These are phyloP conservation scores for Calonectria pseudoreteaudii DNA, from an alignment of 2,329 filamentous ascomycete species.

Conservation along the genomic window DNA sequence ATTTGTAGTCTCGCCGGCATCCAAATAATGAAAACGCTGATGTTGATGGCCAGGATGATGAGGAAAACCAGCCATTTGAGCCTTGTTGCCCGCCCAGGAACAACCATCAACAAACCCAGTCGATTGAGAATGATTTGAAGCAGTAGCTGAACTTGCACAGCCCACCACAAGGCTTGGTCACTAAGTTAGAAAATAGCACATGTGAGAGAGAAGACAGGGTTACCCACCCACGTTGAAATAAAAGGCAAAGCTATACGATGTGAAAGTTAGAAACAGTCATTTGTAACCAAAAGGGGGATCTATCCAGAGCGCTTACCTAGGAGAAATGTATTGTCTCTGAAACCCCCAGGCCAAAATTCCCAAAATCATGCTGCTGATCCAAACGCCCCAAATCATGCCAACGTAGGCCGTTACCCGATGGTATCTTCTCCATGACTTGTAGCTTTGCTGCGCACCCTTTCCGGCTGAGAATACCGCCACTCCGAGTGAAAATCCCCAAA, in stretches of 20 bases:
- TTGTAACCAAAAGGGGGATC: accelerated
- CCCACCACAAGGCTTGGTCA: slow-evolving; percentile 45
- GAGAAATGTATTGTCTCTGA: slow-evolving; percentile 38
- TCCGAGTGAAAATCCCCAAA: slow-evolving; percentile 40
- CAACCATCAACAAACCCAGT: slow-evolving; percentile 57
- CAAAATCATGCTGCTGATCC: slow-evolving; percentile 38
- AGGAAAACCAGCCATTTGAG: slow-evolving; percentile 59
- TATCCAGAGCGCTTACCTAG: slow-evolving; percentile 25
- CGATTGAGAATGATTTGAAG: slow-evolving; percentile 68
- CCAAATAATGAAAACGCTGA: slow-evolving; percentile 66
- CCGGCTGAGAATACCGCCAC: slow-evolving; percentile 28
- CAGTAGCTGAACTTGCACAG: slow-evolving; percentile 60
- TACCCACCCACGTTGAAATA: slow-evolving; percentile 38
- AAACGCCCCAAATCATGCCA: slow-evolving; percentile 39
- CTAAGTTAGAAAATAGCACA: not conserved
- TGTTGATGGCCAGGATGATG: slow-evolving; percentile 62
- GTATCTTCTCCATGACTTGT: slow-evolving; percentile 29
- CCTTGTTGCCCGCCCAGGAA: slow-evolving; percentile 48
- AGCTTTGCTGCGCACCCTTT: slow-evolving; percentile 29
- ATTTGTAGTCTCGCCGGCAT: slow-evolving; percentile 62
- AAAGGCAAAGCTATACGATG: slow-evolving; percentile 33
- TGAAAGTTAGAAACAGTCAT: not conserved
- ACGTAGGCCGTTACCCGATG: slow-evolving; percentile 31
- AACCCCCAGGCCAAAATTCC: slow-evolving; percentile 38
- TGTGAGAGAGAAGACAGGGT: accelerated